A percentile compares a stretch with the other conserved stretches of the same genome.
Conservation (phyloP, 768 basidiomycete genomes). For the Agrocybe chaxingu region DNA sequence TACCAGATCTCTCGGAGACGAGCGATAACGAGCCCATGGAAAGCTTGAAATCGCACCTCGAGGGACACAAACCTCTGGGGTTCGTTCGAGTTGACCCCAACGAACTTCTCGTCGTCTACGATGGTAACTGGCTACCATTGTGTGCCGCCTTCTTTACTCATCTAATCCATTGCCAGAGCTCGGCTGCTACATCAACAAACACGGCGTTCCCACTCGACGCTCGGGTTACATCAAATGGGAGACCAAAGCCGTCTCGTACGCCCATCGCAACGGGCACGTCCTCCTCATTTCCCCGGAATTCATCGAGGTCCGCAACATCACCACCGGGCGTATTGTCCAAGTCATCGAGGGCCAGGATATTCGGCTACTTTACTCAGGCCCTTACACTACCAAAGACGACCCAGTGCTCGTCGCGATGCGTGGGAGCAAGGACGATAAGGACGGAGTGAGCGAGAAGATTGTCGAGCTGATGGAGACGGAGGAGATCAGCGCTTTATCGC, state of each 20-base stretch:
- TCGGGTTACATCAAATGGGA: conserved; percentile 78
- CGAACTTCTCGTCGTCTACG: conserved; percentile 72
- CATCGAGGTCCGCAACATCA: conserved; percentile 67
- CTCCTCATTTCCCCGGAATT: conserved; percentile 74
- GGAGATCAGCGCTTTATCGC: conserved; percentile 42
- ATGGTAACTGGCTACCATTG: conserved; percentile 40
- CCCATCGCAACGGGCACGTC: conserved; percentile 58
- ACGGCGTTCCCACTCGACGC: conserved; percentile 61
- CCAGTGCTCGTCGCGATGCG: conserved; percentile 63
- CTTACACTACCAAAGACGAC: conserved; percentile 34
- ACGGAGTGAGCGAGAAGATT: conserved; percentile 59
- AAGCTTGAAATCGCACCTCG: conserved; percentile 56
- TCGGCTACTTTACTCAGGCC: conserved; percentile 54
- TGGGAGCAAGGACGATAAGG: conserved; percentile 54
- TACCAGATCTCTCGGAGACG: conserved; percentile 57
- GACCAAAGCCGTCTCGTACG: conserved; percentile 58
- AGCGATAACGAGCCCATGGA: conserved; percentile 36
- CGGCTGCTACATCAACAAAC: conserved; percentile 73
- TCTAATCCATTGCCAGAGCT: conserved; percentile 41
- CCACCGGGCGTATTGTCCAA: conserved; percentile 71
- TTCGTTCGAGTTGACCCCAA: conserved; percentile 49
- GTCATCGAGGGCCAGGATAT: conserved; percentile 76
- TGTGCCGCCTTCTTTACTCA: background rate
- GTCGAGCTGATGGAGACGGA: conserved; percentile 69
- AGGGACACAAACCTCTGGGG: conserved; percentile 61